phyloP scores from a whole-genome alignment of 2,329 filamentous ascomycete species.

The Penicillium psychrosexuale region DNA sequence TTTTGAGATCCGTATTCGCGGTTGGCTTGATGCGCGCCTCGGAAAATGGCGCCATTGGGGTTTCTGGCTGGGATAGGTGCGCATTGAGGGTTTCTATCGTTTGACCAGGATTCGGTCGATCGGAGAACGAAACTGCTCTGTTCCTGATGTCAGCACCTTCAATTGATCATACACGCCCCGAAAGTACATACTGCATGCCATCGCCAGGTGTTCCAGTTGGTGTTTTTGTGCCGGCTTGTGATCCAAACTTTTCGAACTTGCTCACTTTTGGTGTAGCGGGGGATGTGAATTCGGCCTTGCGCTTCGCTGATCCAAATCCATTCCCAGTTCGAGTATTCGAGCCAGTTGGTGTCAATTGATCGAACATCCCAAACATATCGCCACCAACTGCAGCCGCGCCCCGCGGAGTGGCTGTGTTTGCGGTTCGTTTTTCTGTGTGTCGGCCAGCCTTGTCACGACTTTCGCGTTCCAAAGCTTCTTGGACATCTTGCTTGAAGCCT shows the following conservation, averaged over 20 bases:
- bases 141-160: conserved; percentile 14
- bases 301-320: conserved; percentile 48
- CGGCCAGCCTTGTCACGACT: conserved; percentile 62
- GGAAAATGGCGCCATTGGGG: conserved; percentile 67
- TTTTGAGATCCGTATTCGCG: conserved; percentile 83
- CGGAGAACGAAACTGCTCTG: conserved; percentile 65
- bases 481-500: conserved; percentile 80
- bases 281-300: conserved; percentile 52
- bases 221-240: conserved; percentile 47
- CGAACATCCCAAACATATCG: conserved; percentile 83
- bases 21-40: conserved; percentile 80
- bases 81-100: conserved; percentile 79
- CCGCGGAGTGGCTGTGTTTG: conserved; percentile 58
- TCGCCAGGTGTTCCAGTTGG: conserved; percentile 30
- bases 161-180: neutral
- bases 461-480: conserved; percentile 77
- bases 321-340: conserved; percentile 35
- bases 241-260: conserved; percentile 49
- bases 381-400: conserved; percentile 52
- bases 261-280: conserved; percentile 43
- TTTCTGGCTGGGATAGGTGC: conserved; percentile 64
- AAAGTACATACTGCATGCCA: conserved; percentile 38
- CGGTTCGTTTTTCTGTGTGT: conserved; percentile 61
- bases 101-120: conserved; percentile 76
- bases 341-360: conserved; percentile 67